These are phyloP conservation scores for Cutaneotrichosporon mucoides DNA, from an alignment of 1,284 basidiomycete species.

Conservation along the genomic window DNA sequence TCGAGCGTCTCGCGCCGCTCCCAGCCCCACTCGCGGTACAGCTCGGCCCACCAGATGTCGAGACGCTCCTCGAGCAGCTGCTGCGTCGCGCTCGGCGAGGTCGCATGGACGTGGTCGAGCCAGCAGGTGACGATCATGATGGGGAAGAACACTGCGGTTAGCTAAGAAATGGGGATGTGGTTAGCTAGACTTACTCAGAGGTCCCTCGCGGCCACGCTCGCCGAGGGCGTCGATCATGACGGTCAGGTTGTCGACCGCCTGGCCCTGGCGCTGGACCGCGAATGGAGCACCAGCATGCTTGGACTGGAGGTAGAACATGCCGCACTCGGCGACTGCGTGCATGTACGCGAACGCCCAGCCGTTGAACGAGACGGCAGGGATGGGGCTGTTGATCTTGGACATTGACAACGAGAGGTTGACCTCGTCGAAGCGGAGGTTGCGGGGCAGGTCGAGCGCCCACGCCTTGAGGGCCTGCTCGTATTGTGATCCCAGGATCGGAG, in stretches of 20 bases:
- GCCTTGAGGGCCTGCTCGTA: conserved; percentile 40
- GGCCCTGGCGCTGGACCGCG: conserved; percentile 43
- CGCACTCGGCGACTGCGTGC: conserved; percentile 51
- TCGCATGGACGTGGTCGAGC: conserved; percentile 37
- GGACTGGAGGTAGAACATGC: conserved; percentile 52
- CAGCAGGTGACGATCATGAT: conserved; percentile 40
- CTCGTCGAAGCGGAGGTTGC: conserved; percentile 49
- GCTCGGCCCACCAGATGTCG: conserved; percentile 38
- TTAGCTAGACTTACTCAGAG: conserved; percentile 33
- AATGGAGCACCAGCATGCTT: conserved; percentile 24
- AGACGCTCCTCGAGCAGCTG: conserved; percentile 32
- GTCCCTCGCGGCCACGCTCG: conserved; percentile 40
- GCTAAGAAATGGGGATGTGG: background rate
- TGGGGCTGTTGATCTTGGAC: conserved; percentile 35
- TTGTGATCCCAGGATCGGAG: conserved; percentile 18
- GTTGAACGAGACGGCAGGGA: conserved; percentile 32
- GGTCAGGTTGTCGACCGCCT: conserved; percentile 47
- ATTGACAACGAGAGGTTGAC: conserved; percentile 45
- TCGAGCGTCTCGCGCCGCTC: conserved; percentile 30
- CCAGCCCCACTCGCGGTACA: conserved; percentile 37
- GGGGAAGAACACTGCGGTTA: conserved; percentile 37
- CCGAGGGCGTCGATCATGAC: conserved; percentile 45
- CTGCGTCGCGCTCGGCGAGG: conserved; percentile 22
- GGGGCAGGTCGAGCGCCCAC: conserved; percentile 49
- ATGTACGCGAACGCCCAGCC: conserved; percentile 52